Conservation (phyloP, 2,329 filamentous ascomycete species). For the Xylaria sp. region DNA sequence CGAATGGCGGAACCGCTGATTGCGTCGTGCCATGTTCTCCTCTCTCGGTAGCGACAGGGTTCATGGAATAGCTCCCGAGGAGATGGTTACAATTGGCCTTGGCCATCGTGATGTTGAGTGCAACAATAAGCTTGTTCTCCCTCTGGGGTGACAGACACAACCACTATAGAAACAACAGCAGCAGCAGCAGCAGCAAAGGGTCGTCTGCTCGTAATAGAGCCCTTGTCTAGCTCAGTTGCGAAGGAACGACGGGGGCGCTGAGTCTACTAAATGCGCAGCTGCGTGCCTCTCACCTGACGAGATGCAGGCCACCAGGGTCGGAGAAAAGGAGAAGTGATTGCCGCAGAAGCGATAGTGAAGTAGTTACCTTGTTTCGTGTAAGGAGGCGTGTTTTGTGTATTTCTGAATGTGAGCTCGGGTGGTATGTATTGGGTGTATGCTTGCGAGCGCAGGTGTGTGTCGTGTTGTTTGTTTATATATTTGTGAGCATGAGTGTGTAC, state of each 20-base stretch:
- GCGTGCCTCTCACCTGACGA: background rate
- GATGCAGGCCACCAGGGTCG: background rate
- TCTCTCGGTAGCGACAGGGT: slow-evolving; percentile 13
- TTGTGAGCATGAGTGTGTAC: background rate
- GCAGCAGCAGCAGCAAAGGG: too few species aligned
- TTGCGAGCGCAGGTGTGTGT: background rate
- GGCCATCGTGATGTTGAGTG: slow-evolving; percentile 21
- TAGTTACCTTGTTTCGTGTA: background rate
- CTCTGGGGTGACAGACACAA: too few species aligned
- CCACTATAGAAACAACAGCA: too few species aligned
- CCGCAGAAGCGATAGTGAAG: background rate
- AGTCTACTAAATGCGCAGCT: slow-evolving; percentile 7
- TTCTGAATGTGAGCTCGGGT: background rate
- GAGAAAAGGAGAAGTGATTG: slow-evolving; percentile 6
- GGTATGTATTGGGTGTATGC: background rate
- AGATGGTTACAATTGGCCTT: slow-evolving; percentile 21
- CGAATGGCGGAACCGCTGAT: slow-evolving; percentile 18
- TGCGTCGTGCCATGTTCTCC: slow-evolving; percentile 24
- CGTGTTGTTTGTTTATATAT: slow-evolving; percentile 1
- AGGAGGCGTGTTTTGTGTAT: slow-evolving; percentile 1
- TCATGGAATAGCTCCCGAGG: slow-evolving; percentile 22
- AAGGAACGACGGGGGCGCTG: slow-evolving; percentile 4
- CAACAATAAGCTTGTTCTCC: background rate
- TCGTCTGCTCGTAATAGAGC: background rate
- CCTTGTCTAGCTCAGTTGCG: background rate